Conservation (phyloP, 306 rosid genomes). For the Styphnolobium japonicum region DNA sequence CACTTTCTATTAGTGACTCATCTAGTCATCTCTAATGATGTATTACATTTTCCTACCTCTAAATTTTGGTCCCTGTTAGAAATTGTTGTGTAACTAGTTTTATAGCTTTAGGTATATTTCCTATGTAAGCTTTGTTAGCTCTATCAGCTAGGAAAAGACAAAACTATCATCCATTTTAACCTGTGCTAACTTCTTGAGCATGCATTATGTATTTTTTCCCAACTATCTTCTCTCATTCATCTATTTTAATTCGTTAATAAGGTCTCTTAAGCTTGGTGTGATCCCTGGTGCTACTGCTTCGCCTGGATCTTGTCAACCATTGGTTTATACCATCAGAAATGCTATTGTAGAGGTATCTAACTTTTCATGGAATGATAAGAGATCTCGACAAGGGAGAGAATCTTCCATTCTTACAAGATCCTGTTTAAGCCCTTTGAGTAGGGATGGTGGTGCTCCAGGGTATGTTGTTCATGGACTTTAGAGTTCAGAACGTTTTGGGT, state of each 20-base stretch:
- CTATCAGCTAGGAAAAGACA: background rate
- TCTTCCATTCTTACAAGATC: slow-evolving; percentile 73
- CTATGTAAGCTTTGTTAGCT: background rate
- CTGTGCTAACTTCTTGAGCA: background rate
- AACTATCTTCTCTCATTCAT: background rate
- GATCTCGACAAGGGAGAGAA: slow-evolving; percentile 89
- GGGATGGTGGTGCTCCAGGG: slow-evolving; percentile 69
- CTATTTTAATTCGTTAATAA: slow-evolving; percentile 33
- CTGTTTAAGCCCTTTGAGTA: slow-evolving; percentile 73
- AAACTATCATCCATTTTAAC: background rate
- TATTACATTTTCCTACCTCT: background rate
- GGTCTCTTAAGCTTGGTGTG: slow-evolving; percentile 90
- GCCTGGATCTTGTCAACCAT: slow-evolving; percentile 66
- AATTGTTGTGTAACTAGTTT: background rate
- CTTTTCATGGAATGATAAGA: slow-evolving; percentile 87
- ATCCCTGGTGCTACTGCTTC: slow-evolving; percentile 57
- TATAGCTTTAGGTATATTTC: background rate
- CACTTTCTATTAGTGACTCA: background rate
- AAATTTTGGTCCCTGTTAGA: background rate
- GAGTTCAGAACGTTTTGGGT: slow-evolving; percentile 2
- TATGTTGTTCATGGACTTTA: slow-evolving; percentile 32
- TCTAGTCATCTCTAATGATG: background rate
- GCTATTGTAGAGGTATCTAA: slow-evolving; percentile 64
- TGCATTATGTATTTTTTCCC: background rate
- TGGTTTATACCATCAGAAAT: slow-evolving; percentile 58